Base-by-base conservation (phyloP, 1,284 basidiomycete genomes). In the Phaffia rhodozyma region DNA sequence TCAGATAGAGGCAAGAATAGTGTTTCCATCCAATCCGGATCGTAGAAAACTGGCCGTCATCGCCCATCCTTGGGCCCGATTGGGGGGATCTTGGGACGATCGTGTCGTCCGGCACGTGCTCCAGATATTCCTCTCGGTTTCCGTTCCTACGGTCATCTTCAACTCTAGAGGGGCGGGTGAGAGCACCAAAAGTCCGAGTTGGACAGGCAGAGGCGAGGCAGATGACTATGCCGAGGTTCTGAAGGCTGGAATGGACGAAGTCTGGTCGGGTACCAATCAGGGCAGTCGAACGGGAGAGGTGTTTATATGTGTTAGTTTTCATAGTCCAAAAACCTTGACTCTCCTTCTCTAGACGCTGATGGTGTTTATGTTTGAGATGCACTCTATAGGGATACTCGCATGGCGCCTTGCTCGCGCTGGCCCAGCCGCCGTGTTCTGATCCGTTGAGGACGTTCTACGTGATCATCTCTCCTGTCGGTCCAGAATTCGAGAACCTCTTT, bases 41-140 rank as follows among this genome's bases (percentile, higher is more conserved):
- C 5, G 25, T 4, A 5, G 5, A 0, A 55, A 52, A 5, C 25
- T 61, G 20, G 60, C 60, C 20, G 16, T 61, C 53, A 47, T 61
- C 18, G 60, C 60, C 5, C 60, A 61, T 25, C 60, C 60, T 5
- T 61, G 60, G 60, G 34, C 60, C 34, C 60, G 60, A 5, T 32
- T 61, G 9, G 60, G 60, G 30, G 60, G 60, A 11, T 34, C 30
- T 48, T 61, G 60, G 53, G 27, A 20, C 13, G 60, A 61, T 32
- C 53, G 58, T 30, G 53, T 61, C 23, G 60, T 61, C 27, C 53
- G 32, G 20, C 52, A 47, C 21, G 43, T 61, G 9, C 49, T 52
- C 3, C 23, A 23, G 3, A 38, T 38, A 5, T 55, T 61, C 29
- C 43, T 61, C 20, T 5, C 52, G 6, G 27, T 16, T 30, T 50